Evolutionary conservation across 352 stramenopile genomes (phyloP).

Genomic region (Blastocystis sp.): DNA sequence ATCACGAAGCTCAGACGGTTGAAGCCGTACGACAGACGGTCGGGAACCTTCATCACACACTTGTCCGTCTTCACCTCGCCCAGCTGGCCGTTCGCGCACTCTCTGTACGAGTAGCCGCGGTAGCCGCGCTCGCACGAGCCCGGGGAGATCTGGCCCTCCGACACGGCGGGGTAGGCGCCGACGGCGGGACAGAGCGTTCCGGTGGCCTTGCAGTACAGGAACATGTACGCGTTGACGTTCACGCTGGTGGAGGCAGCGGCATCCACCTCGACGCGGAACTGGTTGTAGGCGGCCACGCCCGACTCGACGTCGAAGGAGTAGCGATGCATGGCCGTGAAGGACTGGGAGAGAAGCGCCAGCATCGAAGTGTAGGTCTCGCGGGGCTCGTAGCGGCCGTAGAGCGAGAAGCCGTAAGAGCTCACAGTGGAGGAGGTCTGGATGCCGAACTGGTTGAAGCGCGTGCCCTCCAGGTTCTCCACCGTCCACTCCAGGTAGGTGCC

Average conservation of each 20-base stretch:
- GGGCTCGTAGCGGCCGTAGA: neutral
- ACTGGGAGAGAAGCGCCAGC: neutral
- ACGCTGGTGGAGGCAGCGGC: neutral
- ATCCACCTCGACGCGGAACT: neutral
- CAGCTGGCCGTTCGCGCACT: too few relatives aligned
- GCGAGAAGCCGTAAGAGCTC: neutral
- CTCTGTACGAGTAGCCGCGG: neutral
- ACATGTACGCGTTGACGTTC: neutral
- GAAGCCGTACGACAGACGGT: too few relatives aligned
- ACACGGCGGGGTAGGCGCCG: constrained; percentile 12
- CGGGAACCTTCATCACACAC: too few relatives aligned
- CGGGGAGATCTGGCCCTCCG: constrained; percentile 35
- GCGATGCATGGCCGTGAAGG: neutral
- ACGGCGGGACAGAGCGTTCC: neutral
- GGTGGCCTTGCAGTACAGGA: constrained; percentile 21
- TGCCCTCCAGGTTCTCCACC: too few relatives aligned
- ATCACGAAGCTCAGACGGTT: neutral
- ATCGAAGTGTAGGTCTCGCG: neutral
- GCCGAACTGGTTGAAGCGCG: too few relatives aligned
- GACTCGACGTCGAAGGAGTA: neutral
- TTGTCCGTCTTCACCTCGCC: too few relatives aligned
- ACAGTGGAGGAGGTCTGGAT: too few relatives aligned
- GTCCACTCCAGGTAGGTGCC: neutral
- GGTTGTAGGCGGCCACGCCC: neutral
- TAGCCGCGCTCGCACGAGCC: constrained; percentile 5